Conservation (phyloP, 1,284 basidiomycete genomes). For the Mycosarcoma mackinlayi region DNA sequence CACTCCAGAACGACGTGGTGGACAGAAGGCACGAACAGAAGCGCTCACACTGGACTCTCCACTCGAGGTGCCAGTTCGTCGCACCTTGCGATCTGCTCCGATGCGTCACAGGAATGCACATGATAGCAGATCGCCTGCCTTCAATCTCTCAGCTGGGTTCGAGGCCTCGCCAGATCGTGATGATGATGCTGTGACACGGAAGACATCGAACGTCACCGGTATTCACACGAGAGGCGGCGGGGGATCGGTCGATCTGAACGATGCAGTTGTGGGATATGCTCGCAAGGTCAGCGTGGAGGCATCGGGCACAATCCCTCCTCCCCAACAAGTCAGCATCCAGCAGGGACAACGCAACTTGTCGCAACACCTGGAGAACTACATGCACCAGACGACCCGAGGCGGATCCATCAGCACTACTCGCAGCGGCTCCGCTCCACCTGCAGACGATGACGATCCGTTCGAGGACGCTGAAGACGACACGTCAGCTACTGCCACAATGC, state of each 20-base stretch:
- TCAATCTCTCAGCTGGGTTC: slow-evolving; percentile 50
- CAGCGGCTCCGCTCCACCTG: slow-evolving; percentile 2
- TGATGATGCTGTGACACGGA: slow-evolving; percentile 5
- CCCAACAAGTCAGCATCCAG: slow-evolving; percentile 41
- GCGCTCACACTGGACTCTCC: slow-evolving; percentile 33
- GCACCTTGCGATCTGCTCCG: slow-evolving; percentile 28
- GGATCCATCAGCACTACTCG: slow-evolving; percentile 23
- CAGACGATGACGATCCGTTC: slow-evolving; percentile 40
- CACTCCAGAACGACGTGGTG: slow-evolving; percentile 28
- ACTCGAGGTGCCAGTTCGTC: slow-evolving; percentile 49
- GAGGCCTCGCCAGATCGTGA: slow-evolving; percentile 37
- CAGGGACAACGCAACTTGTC: slow-evolving; percentile 41
- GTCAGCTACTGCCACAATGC: slow-evolving; percentile 9
- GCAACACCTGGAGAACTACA: slow-evolving; percentile 45
- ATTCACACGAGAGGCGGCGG: slow-evolving; percentile 1
- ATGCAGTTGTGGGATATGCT: slow-evolving; percentile 45
- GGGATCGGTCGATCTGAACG: slow-evolving; percentile 32
- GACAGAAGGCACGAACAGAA: slow-evolving; percentile 15
- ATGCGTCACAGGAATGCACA: slow-evolving; percentile 60
- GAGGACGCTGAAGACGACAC: slow-evolving; percentile 58
- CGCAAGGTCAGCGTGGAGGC: slow-evolving; percentile 43
- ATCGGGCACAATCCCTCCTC: slow-evolving; percentile 27
- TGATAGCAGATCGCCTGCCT: slow-evolving; percentile 57
- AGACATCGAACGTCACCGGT: slow-evolving; percentile 7
- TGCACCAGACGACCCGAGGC: slow-evolving; percentile 14